Base-by-base conservation (phyloP, 1,139 yeast species). In the Candida mesenterica region DNA sequence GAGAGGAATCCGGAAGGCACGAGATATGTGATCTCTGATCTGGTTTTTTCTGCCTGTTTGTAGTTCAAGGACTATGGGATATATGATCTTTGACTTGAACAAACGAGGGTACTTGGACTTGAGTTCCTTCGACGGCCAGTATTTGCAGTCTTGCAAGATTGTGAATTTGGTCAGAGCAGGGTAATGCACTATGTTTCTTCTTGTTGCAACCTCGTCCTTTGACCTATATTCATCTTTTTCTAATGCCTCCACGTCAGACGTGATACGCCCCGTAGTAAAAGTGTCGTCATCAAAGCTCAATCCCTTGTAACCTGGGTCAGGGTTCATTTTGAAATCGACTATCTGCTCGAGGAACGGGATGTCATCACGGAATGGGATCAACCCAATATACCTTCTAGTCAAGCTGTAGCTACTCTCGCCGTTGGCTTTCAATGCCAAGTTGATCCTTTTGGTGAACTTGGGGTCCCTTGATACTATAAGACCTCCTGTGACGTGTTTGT, bases 41-140 rank as follows among this genome's bases (percentile, higher is more conserved):
- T 57, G 61, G 39, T 57, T 57, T 39, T 57, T 56, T 22, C 61
- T 33, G 5, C 62, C 62, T 0, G 61, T 55, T 23, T 42, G 41
- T 10, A 57, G 41, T 33, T 55, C 52, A 24, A 54, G 37, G 5
- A 53, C 38, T 1, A 53, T 37, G 1, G 62, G 62, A 13, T 48
- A 43, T 4, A 48, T 32, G 4, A 28, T 26, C 22, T 43, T 45
- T 13, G 38, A 33, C 10, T 27, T 26, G 33, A 36, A 49, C 8
- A 54, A 39, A 4, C 32, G 30, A 4, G 55, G 55, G 32, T 46
- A 52, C 14, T 32, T 28, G 5, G 13, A 9, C 14, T 27, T 23
- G 16, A 41, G 39, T 12, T 24, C 15, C 2, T 22, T 10, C 3
- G 40, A 27, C 3, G 52, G 40, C 2, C 12, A 9, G 24, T 37